Evolutionary conservation across 345 rosid genomes (phyloP).

Genomic region (Syzygium oleosum): DNA sequence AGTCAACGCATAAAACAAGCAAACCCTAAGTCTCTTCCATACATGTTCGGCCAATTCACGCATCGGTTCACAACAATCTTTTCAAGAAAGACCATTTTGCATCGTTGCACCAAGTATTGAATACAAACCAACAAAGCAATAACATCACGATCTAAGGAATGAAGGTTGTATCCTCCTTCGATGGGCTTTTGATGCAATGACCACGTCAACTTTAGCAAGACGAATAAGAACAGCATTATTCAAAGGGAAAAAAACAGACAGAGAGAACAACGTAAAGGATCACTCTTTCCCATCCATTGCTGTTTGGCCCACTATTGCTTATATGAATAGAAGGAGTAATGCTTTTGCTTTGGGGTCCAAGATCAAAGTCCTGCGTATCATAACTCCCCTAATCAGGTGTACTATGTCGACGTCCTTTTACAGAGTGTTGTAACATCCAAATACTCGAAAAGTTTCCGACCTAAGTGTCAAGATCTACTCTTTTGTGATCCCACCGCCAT

Average conservation of each 20-base stretch:
- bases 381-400: neutral
- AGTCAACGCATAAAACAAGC: neutral
- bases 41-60: neutral
- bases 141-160: neutral
- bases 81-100: neutral
- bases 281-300: neutral
- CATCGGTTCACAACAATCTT: neutral
- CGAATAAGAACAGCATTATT: neutral
- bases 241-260: neutral
- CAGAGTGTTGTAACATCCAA: neutral
- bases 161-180: neutral
- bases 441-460: neutral
- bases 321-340: neutral
- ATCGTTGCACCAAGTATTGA: neutral
- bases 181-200: neutral
- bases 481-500: neutral
- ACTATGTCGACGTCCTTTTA: neutral
- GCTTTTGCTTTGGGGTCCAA: neutral
- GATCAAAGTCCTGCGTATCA: neutral
- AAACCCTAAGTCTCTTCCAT: neutral
- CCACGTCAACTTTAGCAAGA: neutral
- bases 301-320: neutral
- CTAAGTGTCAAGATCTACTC: neutral
- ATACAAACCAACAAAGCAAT: neutral
- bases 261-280: neutral